These are phyloP conservation scores for Fusarium aywerte DNA, from an alignment of 2,329 filamentous ascomycete genomes.

Conservation along the genomic window DNA sequence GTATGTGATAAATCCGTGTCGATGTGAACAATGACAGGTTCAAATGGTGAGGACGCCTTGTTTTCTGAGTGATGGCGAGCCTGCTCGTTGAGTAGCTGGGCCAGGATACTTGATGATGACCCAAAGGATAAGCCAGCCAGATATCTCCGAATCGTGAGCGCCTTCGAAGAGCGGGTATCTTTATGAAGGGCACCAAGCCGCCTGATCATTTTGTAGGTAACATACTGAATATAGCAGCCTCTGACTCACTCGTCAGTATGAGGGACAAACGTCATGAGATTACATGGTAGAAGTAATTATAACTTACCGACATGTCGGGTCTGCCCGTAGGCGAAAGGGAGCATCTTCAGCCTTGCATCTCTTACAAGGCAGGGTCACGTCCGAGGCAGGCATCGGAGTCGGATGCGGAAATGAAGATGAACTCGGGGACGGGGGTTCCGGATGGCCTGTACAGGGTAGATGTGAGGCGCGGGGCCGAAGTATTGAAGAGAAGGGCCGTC, in stretches of 20 bases:
- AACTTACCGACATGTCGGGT: conserved; percentile 50
- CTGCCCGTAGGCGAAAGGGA: conserved; percentile 47
- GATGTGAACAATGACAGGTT: conserved; percentile 70
- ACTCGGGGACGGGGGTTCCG: conserved; percentile 5
- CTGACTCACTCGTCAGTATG: conserved; percentile 41
- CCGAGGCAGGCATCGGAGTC: conserved; percentile 35
- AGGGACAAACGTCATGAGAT: not conserved
- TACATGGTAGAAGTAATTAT: not conserved
- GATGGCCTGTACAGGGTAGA: conserved; percentile 39
- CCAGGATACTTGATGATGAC: conserved; percentile 79
- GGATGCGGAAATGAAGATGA: not conserved
- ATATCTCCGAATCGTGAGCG: conserved; percentile 58
- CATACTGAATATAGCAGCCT: conserved; percentile 81
- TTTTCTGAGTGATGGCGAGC: conserved; percentile 72
- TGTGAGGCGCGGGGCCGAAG: not conserved
- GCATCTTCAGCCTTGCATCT: conserved; percentile 49
- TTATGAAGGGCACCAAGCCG: conserved; percentile 67
- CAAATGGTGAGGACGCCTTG: conserved; percentile 73
- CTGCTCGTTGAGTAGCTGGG: conserved; percentile 79
- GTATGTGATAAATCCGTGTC: conserved; percentile 54
- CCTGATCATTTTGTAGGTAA: conserved; percentile 82
- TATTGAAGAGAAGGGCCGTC: not conserved
- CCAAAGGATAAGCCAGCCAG: conserved; percentile 87
- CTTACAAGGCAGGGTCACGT: conserved; percentile 46
- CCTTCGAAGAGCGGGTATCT: conserved; percentile 55